Evolutionary conservation across 2,329 filamentous ascomycete genomes (phyloP).

Genomic region (Colletotrichum liaoningense): DNA sequence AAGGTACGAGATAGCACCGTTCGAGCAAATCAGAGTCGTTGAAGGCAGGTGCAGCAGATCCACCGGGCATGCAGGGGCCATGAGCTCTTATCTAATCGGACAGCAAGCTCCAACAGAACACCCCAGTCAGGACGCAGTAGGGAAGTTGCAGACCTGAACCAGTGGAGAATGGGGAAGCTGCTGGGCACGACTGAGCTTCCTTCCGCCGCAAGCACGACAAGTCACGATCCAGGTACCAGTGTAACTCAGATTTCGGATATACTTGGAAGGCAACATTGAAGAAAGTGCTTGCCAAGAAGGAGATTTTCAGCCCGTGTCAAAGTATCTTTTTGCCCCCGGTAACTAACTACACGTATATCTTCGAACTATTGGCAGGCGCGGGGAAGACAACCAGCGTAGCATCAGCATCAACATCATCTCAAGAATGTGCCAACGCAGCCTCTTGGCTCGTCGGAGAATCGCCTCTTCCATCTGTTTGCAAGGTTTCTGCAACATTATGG

Average conservation of each 20-base stretch:
- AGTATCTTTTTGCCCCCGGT: background rate
- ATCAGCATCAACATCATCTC: background rate
- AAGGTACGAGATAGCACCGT: background rate
- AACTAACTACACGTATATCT: background rate
- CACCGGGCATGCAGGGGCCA: slow-evolving; percentile 2
- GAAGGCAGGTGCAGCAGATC: background rate
- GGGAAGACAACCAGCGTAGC: background rate
- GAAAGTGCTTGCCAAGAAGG: background rate
- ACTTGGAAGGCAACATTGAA: background rate
- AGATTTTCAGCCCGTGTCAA: background rate
- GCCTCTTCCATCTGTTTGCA: background rate
- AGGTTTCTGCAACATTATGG: background rate
- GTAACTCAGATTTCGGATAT: too few relatives aligned
- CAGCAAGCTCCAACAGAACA: background rate
- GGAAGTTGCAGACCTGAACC: background rate
- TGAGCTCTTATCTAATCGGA: slow-evolving; percentile 36
- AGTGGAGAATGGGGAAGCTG: background rate
- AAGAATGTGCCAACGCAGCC: background rate
- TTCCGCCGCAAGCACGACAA: background rate
- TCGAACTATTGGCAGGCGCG: too few relatives aligned
- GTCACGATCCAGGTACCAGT: too few relatives aligned
- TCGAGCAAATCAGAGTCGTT: background rate
- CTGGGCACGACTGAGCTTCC: background rate
- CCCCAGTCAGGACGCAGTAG: background rate
- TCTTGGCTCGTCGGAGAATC: background rate